Base-by-base conservation (phyloP, 2,329 filamentous ascomycete genomes). In the Pleomassaria siparia region DNA sequence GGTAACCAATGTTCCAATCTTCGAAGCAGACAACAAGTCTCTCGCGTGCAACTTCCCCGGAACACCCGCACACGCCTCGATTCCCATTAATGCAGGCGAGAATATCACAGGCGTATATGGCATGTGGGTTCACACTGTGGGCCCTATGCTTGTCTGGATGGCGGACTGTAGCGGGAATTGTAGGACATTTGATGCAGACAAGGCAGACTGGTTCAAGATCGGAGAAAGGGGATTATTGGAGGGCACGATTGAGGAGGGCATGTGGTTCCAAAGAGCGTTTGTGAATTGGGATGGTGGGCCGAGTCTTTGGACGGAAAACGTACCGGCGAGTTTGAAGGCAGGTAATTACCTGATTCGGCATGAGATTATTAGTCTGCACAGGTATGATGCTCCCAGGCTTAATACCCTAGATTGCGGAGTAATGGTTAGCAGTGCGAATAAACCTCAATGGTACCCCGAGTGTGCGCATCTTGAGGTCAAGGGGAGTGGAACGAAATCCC, bases 11-110 rank as follows among this genome's bases (percentile, higher is more conserved):
- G 43, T 62, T 36, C 63, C 63, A 44, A 64, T 67, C 52, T 58
- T 63, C 50, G 48, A 58, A 42, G 30, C 57, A 21, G 50, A 36
- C 37, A 63, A 61, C 46, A 20, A 25, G 28, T 57, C 50, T 26
- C 57, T 67, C 26, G 53, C 62, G 13, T 67, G 63, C 59, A 67
- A 67, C 49, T 49, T 54, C 1, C 62, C 63, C 7, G 62, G 62
- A 22, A 56, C 20, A 4, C 57, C 62, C n/a, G 62, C 60, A 0
- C 51, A 43, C 21, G 29, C 59, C 36, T 60, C 49, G 45, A 62
- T 65, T 41, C 60, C 61, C 35, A 58, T 67, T 20, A 44, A 39
- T 28, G 56, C 63, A 16, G 63, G 63, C 44, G 36, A 59, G 12
- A 58, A 59, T 37, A 54, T 67, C 46, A 60, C 61, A 15, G 62